Conservation (phyloP, 129 eudicot species). For the Arctium minus region DNA sequence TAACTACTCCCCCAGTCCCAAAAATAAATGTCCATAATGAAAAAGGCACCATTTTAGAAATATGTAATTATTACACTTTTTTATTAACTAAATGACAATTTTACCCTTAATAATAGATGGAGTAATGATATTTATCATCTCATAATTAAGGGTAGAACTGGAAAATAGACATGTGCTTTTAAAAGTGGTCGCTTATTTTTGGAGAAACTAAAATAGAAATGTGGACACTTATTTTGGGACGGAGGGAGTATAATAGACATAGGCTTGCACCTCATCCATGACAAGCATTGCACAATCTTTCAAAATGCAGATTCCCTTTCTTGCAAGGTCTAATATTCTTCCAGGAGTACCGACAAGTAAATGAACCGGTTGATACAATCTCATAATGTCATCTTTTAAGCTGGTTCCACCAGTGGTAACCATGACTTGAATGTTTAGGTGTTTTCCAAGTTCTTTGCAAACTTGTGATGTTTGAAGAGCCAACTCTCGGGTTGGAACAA, state of each 20-base stretch:
- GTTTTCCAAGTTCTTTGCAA: slow-evolving; percentile 91
- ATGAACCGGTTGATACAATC: slow-evolving; percentile 88
- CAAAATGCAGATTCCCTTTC: slow-evolving; percentile 61
- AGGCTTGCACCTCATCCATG: slow-evolving; percentile 73
- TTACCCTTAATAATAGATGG: neutral
- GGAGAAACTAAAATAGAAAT: too few relatives aligned
- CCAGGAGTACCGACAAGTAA: slow-evolving; percentile 92
- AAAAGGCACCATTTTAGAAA: neutral
- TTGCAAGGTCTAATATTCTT: slow-evolving; percentile 80
- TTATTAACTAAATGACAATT: neutral
- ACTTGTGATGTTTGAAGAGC: slow-evolving; percentile 94
- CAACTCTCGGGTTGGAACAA: slow-evolving; percentile 84
- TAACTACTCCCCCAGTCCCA: neutral
- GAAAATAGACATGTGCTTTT: neutral
- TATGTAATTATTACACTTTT: neutral
- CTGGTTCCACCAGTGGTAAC: slow-evolving; percentile 94
- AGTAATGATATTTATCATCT: neutral
- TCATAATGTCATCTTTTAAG: slow-evolving; percentile 90
- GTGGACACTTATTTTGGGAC: too few relatives aligned
- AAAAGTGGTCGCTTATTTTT: neutral
- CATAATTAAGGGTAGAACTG: neutral
- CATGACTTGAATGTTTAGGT: slow-evolving; percentile 76
- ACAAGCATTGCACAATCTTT: slow-evolving; percentile 68
- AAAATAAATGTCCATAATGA: neutral
- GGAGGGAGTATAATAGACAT: neutral